Conservation (phyloP, 1,284 basidiomycete genomes). For the Vanrija sp. region DNA sequence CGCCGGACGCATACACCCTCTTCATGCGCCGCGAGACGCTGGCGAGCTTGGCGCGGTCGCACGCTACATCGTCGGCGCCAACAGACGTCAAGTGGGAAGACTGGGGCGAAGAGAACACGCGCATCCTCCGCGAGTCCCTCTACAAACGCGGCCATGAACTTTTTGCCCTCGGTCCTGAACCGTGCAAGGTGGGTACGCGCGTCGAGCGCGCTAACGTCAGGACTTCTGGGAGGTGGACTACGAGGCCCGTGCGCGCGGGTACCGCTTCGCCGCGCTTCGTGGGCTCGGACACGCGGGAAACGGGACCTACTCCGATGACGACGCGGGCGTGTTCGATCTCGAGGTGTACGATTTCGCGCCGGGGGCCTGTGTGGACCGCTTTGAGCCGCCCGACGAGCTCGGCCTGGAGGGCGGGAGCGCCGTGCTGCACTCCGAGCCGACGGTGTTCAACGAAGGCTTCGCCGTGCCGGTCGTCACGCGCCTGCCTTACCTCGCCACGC, state of each 20-base stretch:
- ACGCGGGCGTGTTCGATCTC: background rate
- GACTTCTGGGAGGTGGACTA: conserved; percentile 1
- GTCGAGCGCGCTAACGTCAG: conserved; percentile 1
- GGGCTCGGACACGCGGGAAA: too few species aligned
- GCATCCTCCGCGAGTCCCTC: conserved; percentile 31
- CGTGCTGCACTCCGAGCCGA: conserved; percentile 7
- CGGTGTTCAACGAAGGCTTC: conserved; percentile 12
- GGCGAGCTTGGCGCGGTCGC: too few species aligned
- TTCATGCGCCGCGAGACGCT: too few species aligned
- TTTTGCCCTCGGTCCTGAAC: background rate
- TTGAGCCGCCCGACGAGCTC: too few species aligned
- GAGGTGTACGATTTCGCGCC: background rate
- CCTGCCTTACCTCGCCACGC: conserved; percentile 29
- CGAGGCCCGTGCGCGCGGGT: background rate
- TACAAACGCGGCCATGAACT: background rate
- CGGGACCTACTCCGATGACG: too few species aligned
- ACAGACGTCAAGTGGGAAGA: conserved; percentile 28
- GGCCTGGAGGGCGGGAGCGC: background rate
- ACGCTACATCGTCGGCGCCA: too few species aligned
- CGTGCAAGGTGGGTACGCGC: background rate
- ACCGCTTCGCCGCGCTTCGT: background rate
- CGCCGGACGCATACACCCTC: too few species aligned
- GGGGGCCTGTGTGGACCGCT: background rate
- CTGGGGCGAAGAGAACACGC: conserved; percentile 38
- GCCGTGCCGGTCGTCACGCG: conserved; percentile 28